phyloP scores from a whole-genome alignment of 805 yeast genomes.

The Candida cerambycidarum region DNA sequence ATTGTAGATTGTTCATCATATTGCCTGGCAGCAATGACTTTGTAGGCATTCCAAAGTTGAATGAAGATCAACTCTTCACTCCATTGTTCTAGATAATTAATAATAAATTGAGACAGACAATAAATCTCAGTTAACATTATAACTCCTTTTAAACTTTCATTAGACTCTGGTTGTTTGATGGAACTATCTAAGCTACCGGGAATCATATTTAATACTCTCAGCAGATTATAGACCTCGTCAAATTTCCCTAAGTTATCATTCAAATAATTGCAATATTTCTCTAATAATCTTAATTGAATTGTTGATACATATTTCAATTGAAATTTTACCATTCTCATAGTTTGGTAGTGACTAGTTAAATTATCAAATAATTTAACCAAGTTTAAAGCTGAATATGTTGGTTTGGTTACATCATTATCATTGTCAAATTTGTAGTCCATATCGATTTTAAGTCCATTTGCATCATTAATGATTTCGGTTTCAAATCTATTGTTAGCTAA shows the following conservation, averaged over 20 bases:
- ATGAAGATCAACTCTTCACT: conserved; percentile 38
- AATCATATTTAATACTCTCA: conserved; percentile 31
- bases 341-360: conserved; percentile 53
- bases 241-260: conserved; percentile 42
- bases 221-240: conserved; percentile 36
- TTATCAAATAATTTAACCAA: conserved; percentile 57
- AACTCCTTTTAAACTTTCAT: conserved; percentile 26
- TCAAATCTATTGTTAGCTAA: conserved; percentile 52
- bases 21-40: conserved; percentile 17
- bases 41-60: conserved; percentile 39
- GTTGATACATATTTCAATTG: conserved; percentile 57
- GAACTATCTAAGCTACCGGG: conserved; percentile 37
- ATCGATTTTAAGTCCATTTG: conserved; percentile 58
- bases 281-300: conserved; percentile 58
- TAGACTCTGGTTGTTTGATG: conserved; percentile 18
- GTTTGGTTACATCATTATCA: conserved; percentile 25
- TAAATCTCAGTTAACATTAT: conserved; percentile 30
- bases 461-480: conserved; percentile 46
- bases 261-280: conserved; percentile 47
- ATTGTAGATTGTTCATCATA: conserved; percentile 24
- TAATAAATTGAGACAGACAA: conserved; percentile 34
- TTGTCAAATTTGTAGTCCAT: conserved; percentile 38
- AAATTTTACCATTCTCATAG: conserved; percentile 49
- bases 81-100: conserved; percentile 35
- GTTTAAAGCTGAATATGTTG: conserved; percentile 63